These are phyloP conservation scores for Trametes maxima DNA, from an alignment of 768 basidiomycete species.

Conservation along the genomic window DNA sequence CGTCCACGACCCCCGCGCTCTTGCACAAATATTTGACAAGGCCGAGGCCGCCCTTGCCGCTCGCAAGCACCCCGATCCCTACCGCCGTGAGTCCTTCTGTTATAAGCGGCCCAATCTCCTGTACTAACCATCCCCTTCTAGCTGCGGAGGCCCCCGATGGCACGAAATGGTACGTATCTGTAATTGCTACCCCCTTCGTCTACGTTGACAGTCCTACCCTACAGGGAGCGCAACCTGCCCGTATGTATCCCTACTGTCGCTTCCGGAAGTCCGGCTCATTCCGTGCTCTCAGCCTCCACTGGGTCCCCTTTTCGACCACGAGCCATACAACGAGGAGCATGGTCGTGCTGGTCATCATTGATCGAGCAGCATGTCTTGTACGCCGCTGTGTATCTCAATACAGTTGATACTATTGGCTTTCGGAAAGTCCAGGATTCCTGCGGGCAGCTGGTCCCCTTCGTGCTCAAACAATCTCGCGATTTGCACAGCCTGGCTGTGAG, in stretches of 20 bases:
- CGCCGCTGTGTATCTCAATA: neutral
- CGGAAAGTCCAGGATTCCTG: neutral
- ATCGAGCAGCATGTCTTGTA: neutral
- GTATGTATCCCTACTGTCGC: conserved; percentile 45
- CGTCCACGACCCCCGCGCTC: conserved; percentile 80
- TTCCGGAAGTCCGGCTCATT: conserved; percentile 9
- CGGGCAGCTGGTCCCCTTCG: too few species aligned
- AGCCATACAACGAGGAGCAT: conserved; percentile 33
- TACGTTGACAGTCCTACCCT: neutral
- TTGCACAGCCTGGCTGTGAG: too few species aligned
- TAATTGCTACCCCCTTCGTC: neutral
- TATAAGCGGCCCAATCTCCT: neutral
- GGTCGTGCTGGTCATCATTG: conserved; percentile 9
- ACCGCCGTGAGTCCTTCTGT: conserved; percentile 70
- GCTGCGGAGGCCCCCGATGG: conserved; percentile 85
- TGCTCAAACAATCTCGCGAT: too few species aligned
- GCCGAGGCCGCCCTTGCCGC: conserved; percentile 75
- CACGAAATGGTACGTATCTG: conserved; percentile 83
- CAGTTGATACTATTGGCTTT: neutral
- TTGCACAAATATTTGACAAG: conserved; percentile 74
- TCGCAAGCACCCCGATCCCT: conserved; percentile 87
- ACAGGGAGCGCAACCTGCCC: conserved; percentile 82
- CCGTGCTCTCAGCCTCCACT: conserved; percentile 51
- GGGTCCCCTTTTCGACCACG: conserved; percentile 68
- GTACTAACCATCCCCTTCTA: conserved; percentile 34